Base-by-base conservation (phyloP, 2,329 filamentous ascomycete species). In the Colletotrichum karsti region DNA sequence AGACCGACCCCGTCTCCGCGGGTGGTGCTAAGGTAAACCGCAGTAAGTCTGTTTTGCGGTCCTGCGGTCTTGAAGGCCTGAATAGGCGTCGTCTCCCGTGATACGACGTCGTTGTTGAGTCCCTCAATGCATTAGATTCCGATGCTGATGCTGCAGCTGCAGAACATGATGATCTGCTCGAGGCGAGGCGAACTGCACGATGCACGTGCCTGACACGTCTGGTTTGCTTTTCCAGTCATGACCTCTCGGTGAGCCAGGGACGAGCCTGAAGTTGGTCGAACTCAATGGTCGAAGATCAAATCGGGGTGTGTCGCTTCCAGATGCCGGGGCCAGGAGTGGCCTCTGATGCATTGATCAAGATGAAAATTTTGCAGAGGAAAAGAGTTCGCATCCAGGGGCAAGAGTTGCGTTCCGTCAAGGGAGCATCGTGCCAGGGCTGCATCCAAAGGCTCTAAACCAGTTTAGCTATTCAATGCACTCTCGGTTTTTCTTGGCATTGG, bases 41-140 rank as follows among this genome's bases (percentile, higher is more conserved):
- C 44, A n/a, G 28, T 50, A 55, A 63, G 58, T 42, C 50, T 39
- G 64, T 67, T 67, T 53, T 57, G 59, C 42, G 59, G 50, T 48
- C 41, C 51, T 26, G 26, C 28, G 44, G 22, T 24, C 42, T 41
- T 33, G 26, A 35, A 35, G 15, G 20, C 33, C 22, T 22, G 26
- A 26, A 26, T 51, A 20, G 13, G 42, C 12, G 22, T 26, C 42
- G 30, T 30, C 24, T 33, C 33, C 33, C 57, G 20, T 55, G 56
- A 61, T 35, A 44, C 39, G 39, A 53, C 50, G 12, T 61, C 56
- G 46, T 61, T 12, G 62, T 26, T 26, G 22, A 37, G 35, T 60
- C 28, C 22, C 39, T 61, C 57, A 54, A 50, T 55, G 50, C 58
- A 26, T 54, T 50, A 22, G 15, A 54, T 28, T 18, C n/a, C n/a